Evolutionary conservation across 768 basidiomycete species (phyloP).

Genomic region (Rubroboletus satanas): DNA sequence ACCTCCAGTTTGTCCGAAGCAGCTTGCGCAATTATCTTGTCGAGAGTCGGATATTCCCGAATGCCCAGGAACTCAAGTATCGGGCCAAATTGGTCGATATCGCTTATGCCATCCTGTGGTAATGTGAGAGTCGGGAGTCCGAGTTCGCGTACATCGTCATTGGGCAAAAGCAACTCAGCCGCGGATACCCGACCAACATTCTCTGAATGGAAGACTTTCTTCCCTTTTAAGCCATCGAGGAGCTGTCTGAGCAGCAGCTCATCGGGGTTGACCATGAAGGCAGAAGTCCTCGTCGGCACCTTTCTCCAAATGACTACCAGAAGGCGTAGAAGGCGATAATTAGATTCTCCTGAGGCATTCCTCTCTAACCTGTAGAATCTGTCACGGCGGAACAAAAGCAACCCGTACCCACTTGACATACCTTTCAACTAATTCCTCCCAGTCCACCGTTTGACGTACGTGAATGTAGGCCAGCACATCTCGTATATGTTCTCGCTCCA

Average conservation of each 20-base stretch:
- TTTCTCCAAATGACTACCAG: slow-evolving; percentile 60
- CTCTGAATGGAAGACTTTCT: slow-evolving; percentile 8
- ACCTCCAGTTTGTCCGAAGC: slow-evolving; percentile 3
- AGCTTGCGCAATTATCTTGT: slow-evolving; percentile 5
- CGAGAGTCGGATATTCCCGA: neutral
- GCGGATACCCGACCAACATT: neutral
- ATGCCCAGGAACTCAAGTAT: neutral
- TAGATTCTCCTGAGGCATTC: slow-evolving; percentile 9
- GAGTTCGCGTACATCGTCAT: slow-evolving; percentile 59
- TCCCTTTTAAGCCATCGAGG: neutral
- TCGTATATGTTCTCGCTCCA: neutral
- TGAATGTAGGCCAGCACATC: neutral
- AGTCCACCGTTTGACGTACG: slow-evolving; percentile 37
- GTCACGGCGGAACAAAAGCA: slow-evolving; percentile 17
- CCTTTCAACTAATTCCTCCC: neutral
- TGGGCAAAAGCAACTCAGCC: slow-evolving; percentile 74
- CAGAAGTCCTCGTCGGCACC: too few species aligned
- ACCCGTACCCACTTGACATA: slow-evolving; percentile 42
- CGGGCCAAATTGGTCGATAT: neutral
- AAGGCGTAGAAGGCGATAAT: slow-evolving; percentile 37
- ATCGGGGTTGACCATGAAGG: too few species aligned
- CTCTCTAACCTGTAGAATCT: slow-evolving; percentile 5
- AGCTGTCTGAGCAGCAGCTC: too few species aligned
- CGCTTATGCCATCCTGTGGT: neutral
- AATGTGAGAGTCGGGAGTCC: slow-evolving; percentile 66